phyloP scores from a whole-genome alignment of 495 filamentous ascomycete species.

The Neurospora sp. region DNA sequence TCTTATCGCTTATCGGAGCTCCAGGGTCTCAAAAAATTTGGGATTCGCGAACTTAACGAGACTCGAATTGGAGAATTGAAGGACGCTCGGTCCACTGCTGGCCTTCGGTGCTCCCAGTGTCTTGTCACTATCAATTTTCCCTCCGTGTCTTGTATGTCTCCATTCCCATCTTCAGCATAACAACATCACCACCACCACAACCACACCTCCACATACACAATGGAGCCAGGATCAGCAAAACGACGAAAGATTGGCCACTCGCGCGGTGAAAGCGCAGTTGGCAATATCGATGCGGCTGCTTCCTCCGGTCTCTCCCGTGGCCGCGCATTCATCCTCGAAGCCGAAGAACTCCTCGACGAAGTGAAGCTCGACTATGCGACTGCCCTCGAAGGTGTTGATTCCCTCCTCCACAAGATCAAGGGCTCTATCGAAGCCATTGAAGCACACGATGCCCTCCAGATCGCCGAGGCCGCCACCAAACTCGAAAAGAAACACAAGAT shows the following conservation, averaged over 20 bases:
- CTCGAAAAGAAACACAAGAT: slow-evolving; percentile 57
- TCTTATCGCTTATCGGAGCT: neutral
- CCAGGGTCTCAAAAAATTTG: neutral
- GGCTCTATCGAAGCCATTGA: slow-evolving; percentile 60
- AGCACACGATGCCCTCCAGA: slow-evolving; percentile 45
- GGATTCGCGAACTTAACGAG: neutral
- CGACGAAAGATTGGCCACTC: slow-evolving; percentile 38
- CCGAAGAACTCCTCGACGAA: slow-evolving; percentile 69
- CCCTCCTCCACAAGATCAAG: slow-evolving; percentile 63
- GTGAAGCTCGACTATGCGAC: slow-evolving; percentile 59
- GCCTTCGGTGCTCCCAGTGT: neutral
- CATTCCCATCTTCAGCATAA: neutral
- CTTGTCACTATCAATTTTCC: neutral
- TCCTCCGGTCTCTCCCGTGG: slow-evolving; percentile 26
- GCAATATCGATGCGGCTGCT: slow-evolving; percentile 19
- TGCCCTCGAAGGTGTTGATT: slow-evolving; percentile 53
- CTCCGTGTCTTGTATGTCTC: neutral
- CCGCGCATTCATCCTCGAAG: slow-evolving; percentile 76
- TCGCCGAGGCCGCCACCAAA: slow-evolving; percentile 54
- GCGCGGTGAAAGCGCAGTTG: slow-evolving; percentile 13
- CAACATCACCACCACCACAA: neutral
- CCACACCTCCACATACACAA: slow-evolving; percentile 5
- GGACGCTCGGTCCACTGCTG: neutral
- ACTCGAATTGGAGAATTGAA: neutral
- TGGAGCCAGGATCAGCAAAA: slow-evolving; percentile 37